Conservation (phyloP, 2,329 filamentous ascomycete genomes). For the Tolypocladium nubicola region DNA sequence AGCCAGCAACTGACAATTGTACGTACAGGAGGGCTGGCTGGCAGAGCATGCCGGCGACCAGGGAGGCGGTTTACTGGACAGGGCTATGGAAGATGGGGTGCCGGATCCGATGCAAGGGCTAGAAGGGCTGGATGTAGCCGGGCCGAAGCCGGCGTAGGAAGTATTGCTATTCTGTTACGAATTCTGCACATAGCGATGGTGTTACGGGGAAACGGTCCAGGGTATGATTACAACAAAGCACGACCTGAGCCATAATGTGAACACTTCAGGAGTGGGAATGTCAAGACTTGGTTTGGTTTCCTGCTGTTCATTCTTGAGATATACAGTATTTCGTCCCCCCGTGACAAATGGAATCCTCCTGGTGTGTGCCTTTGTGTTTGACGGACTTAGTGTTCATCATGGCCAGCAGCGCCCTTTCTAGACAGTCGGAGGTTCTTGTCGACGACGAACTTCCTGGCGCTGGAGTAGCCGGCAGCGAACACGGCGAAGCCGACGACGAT, state of each 20-base stretch:
- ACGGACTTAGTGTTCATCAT: constrained; percentile 22
- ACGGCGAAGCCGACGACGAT: constrained; percentile 82
- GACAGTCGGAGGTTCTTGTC: constrained; percentile 89
- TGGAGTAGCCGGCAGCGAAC: constrained; percentile 71
- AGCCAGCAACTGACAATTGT: neutral
- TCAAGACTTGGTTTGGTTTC: neutral
- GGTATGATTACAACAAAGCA: constrained; percentile 5
- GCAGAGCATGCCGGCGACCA: constrained; percentile 81
- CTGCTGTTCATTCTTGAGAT: constrained; percentile 8
- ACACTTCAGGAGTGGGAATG: neutral
- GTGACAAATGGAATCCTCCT: constrained; percentile 3
- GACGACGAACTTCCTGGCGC: constrained; percentile 67
- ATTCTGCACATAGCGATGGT: constrained; percentile 35
- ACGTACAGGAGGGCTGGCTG: constrained; percentile 75
- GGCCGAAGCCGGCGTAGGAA: constrained; percentile 64
- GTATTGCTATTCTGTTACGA: constrained; percentile 6
- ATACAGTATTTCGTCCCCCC: constrained; percentile 7
- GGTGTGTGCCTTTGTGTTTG: constrained; percentile 1
- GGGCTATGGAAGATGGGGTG: constrained; percentile 34
- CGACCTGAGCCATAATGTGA: neutral
- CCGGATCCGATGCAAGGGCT: constrained; percentile 93
- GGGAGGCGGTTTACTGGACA: constrained; percentile 36
- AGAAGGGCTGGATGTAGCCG: constrained; percentile 87
- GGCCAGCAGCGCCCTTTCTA: constrained; percentile 48
- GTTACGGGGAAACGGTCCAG: constrained; percentile 20